Evolutionary conservation across 805 yeast species (phyloP).

Genomic region (Yarrowia sp.): DNA sequence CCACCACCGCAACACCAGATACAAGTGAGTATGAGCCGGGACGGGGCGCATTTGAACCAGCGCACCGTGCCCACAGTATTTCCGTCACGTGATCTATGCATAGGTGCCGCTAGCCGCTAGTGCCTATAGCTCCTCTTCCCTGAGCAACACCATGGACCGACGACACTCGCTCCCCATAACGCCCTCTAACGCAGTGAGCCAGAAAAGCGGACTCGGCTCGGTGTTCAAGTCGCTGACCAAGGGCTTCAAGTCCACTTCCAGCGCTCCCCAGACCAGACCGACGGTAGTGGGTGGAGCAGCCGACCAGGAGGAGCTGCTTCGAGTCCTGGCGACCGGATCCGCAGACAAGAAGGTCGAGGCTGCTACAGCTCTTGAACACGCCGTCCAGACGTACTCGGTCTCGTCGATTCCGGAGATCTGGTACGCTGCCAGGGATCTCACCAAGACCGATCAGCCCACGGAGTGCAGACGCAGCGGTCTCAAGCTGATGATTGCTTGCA

Average conservation of each 20-base stretch:
- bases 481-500: constrained; percentile 54
- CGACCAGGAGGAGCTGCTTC: constrained; percentile 38
- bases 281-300: constrained; percentile 40
- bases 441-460: constrained; percentile 41
- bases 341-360: constrained; percentile 45
- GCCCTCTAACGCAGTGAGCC: constrained; percentile 18
- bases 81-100: background rate
- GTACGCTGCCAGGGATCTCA: constrained; percentile 61
- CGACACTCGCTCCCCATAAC: background rate
- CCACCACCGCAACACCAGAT: background rate
- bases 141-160: background rate
- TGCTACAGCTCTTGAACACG: constrained; percentile 50
- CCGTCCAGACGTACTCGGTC: constrained; percentile 52
- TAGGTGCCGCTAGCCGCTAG: background rate
- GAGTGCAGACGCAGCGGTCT: constrained; percentile 51
- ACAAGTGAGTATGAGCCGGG: background rate
- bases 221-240: constrained; percentile 37
- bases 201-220: constrained; percentile 30
- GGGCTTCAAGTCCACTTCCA: constrained; percentile 34
- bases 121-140: too few relatives aligned
- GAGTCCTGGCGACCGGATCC: constrained; percentile 32
- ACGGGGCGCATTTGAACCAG: too few relatives aligned
- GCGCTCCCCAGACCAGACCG: constrained; percentile 30
- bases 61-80: background rate
- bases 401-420: constrained; percentile 71